A percentile compares a stretch with the other conserved stretches of the same genome.
These are phyloP conservation scores for Geranomyces michiganensis DNA, from an alignment of 192 early-diverging fungal genomes.

Conservation along the genomic window DNA sequence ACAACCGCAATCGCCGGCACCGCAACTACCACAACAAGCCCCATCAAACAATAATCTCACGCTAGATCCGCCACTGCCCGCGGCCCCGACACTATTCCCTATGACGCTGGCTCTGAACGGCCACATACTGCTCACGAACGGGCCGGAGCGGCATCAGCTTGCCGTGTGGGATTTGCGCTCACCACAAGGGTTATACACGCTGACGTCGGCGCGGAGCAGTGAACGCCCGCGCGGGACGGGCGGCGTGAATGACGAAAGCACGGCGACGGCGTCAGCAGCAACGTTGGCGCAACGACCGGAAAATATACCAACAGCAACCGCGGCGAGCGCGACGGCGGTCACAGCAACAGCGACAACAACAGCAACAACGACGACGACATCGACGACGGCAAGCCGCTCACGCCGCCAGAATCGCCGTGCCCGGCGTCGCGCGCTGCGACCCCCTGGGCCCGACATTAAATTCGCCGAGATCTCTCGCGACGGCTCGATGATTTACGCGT, in stretches of 20 bases:
- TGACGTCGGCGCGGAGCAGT: neutral
- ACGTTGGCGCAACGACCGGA: too few relatives aligned
- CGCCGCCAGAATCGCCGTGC: neutral
- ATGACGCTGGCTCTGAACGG: slow-evolving; percentile 42
- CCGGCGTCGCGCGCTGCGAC: neutral
- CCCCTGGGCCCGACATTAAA: slow-evolving; percentile 22
- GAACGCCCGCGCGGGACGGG: too few relatives aligned
- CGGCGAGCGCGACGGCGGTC: too few relatives aligned
- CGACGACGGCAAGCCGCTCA: too few relatives aligned
- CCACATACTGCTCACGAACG: slow-evolving; percentile 44
- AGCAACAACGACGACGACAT: too few relatives aligned
- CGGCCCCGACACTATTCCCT: slow-evolving; percentile 7
- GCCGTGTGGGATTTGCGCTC: slow-evolving; percentile 36
- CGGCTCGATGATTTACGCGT: slow-evolving; percentile 34
- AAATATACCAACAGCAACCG: too few relatives aligned
- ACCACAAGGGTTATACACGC: slow-evolving; percentile 11
- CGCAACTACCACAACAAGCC: too few relatives aligned
- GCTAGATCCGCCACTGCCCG: too few relatives aligned
- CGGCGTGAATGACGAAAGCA: too few relatives aligned
- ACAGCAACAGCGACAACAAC: too few relatives aligned
- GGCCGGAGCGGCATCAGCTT: slow-evolving; percentile 26
- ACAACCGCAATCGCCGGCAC: too few relatives aligned
- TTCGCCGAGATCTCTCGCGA: slow-evolving; percentile 39
- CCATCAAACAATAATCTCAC: too few relatives aligned
- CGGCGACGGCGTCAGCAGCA: neutral